Evolutionary conservation across 148 eudicot species (phyloP).

Genomic region (Fagopyrum esculentum): DNA sequence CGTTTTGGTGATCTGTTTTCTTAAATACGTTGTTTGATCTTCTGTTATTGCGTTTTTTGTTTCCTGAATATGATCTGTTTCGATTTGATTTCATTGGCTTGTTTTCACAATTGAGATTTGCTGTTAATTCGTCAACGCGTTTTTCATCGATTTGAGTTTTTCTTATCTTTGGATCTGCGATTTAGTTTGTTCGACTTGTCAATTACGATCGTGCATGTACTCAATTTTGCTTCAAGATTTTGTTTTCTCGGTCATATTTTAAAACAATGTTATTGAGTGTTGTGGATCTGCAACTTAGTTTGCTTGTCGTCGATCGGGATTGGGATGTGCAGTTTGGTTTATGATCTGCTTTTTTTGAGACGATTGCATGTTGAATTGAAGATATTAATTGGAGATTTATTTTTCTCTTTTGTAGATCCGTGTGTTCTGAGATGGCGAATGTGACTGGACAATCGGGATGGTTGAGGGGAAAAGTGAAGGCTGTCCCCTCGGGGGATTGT

Average conservation of each 20-base stretch:
- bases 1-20: neutral
- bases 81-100: neutral
- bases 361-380: constrained; percentile 8
- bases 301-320: constrained; percentile 9
- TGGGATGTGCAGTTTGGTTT: neutral
- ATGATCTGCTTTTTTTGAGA: constrained; percentile 9
- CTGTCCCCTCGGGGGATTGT: constrained; percentile 89
- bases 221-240: neutral
- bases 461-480: constrained; percentile 87
- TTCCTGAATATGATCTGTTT: constrained; percentile 7
- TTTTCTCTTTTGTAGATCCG: constrained; percentile 15
- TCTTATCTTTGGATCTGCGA: neutral
- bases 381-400: neutral
- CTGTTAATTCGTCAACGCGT: neutral
- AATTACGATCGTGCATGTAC: neutral
- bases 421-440: constrained; percentile 44
- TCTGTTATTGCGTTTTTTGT: neutral
- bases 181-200: neutral
- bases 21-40: constrained; percentile 16
- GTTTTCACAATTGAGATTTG: neutral
- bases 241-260: neutral
- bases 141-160: neutral
- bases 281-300: neutral
- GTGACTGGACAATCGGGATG: constrained; percentile 51
- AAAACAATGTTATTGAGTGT: neutral